These are phyloP conservation scores for Dryas alaskensis DNA, from an alignment of 306 rosid genomes.

Conservation along the genomic window DNA sequence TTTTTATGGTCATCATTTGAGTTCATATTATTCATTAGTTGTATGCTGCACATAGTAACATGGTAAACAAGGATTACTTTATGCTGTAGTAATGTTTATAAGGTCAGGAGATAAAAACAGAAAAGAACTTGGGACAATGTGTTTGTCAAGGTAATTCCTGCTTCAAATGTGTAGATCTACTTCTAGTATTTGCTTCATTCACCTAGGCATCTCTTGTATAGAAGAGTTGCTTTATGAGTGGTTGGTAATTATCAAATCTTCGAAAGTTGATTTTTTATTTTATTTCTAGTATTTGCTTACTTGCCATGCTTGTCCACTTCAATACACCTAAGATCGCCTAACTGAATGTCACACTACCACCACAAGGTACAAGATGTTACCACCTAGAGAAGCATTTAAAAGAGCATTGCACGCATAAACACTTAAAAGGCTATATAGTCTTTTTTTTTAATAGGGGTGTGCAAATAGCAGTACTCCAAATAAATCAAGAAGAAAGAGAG, in stretches of 20 bases:
- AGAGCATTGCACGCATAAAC: conserved; percentile 86
- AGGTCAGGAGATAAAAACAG: background rate
- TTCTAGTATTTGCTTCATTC: background rate
- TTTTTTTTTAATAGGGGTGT: background rate
- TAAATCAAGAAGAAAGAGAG: too few species aligned
- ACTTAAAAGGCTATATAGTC: conserved; percentile 34
- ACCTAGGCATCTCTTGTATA: background rate
- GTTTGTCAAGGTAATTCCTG: background rate
- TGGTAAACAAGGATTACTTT: background rate
- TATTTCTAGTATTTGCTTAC: background rate
- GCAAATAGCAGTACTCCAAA: background rate
- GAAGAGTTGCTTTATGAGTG: background rate
- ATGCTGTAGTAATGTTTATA: background rate
- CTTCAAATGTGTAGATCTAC: conserved; percentile 1
- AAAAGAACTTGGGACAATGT: too few species aligned
- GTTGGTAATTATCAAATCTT: background rate
- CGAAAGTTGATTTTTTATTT: background rate
- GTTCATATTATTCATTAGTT: background rate
- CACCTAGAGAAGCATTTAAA: conserved; percentile 94
- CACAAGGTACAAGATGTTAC: conserved; percentile 89
- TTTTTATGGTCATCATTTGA: background rate
- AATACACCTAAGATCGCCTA: background rate
- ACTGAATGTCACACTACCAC: conserved; percentile 41
- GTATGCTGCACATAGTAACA: background rate
- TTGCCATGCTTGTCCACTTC: conserved; percentile 12